Percentiles rank a stretch among this genome's conserved stretches.
Evolutionary conservation across 768 basidiomycete species (phyloP).

Genomic region (Podaxis sp.): DNA sequence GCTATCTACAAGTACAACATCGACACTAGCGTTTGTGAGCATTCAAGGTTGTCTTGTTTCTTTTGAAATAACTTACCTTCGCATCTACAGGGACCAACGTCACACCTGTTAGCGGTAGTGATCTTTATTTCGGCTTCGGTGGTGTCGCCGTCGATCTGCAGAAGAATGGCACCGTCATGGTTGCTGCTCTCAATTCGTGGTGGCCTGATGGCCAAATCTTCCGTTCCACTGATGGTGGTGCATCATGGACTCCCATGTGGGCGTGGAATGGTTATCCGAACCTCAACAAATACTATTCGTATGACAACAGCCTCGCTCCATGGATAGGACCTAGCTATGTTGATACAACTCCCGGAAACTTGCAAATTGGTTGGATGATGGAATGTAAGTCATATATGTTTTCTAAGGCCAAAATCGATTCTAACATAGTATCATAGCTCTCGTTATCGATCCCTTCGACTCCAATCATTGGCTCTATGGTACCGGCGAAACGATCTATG

Average conservation of each 20-base stretch:
- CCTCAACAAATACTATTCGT: constrained; percentile 51
- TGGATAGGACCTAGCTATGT: constrained; percentile 56
- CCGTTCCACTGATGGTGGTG: constrained; percentile 57
- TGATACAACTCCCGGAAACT: constrained; percentile 39
- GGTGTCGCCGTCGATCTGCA: constrained; percentile 61
- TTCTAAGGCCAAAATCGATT: not conserved
- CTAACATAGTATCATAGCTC: constrained; percentile 28
- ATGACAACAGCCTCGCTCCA: constrained; percentile 54
- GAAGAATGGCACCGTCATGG: constrained; percentile 65
- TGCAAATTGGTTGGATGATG: constrained; percentile 74
- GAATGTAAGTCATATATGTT: constrained; percentile 37
- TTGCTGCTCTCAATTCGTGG: constrained; percentile 64
- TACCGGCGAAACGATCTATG: constrained; percentile 66
- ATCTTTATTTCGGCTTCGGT: constrained; percentile 63
- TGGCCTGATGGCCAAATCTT: constrained; percentile 69
- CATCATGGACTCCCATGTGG: constrained; percentile 62
- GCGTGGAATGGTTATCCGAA: constrained; percentile 48
- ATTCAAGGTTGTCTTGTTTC: not conserved
- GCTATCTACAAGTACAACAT: constrained; percentile 54
- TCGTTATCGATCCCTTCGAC: constrained; percentile 65
- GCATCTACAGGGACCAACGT: constrained; percentile 53
- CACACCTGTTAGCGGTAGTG: constrained; percentile 58
- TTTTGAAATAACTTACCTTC: not conserved
- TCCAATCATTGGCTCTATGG: constrained; percentile 72
- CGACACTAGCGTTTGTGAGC: constrained; percentile 44